Evolutionary conservation across 805 yeast species (phyloP).

Genomic region (Blastobotrys peoriensis): DNA sequence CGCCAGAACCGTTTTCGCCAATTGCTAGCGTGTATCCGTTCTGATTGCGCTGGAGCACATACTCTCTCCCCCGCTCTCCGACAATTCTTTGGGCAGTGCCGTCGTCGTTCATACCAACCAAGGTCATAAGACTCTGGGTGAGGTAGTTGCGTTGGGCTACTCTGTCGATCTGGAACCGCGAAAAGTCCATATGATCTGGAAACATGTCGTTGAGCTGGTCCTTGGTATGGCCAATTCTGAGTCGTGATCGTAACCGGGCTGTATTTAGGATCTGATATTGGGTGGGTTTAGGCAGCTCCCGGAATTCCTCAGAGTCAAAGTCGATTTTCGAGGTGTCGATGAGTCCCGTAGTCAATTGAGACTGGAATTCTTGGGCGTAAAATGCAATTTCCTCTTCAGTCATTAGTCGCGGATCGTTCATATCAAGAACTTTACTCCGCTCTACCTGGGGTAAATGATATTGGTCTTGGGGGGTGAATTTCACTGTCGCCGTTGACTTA

Average conservation of each 20-base stretch:
- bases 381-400: conserved; percentile 67
- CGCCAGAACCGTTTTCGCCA: conserved; percentile 25
- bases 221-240: conserved; percentile 91
- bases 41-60: conserved; percentile 66
- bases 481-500: conserved; percentile 1
- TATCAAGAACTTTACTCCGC: conserved; percentile 38
- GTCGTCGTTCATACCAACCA: conserved; percentile 65
- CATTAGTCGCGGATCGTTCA: conserved; percentile 65
- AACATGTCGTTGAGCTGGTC: conserved; percentile 80
- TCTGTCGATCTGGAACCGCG: conserved; percentile 86
- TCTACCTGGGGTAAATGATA: conserved; percentile 74
- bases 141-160: conserved; percentile 86
- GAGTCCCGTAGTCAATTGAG: conserved; percentile 42
- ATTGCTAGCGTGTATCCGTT: conserved; percentile 81
- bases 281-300: conserved; percentile 68
- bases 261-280: conserved; percentile 86
- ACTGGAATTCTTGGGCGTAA: conserved; percentile 48
- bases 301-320: conserved; percentile 75
- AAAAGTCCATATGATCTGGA: conserved; percentile 83
- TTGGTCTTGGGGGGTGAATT: conserved; percentile 62
- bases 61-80: conserved; percentile 73
- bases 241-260: conserved; percentile 72
- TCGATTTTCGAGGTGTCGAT: conserved; percentile 50
- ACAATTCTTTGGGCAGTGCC: conserved; percentile 46
- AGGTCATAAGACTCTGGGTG: conserved; percentile 80